Base-by-base conservation (phyloP, 805 yeast genomes). In the Lachancea sp. region DNA sequence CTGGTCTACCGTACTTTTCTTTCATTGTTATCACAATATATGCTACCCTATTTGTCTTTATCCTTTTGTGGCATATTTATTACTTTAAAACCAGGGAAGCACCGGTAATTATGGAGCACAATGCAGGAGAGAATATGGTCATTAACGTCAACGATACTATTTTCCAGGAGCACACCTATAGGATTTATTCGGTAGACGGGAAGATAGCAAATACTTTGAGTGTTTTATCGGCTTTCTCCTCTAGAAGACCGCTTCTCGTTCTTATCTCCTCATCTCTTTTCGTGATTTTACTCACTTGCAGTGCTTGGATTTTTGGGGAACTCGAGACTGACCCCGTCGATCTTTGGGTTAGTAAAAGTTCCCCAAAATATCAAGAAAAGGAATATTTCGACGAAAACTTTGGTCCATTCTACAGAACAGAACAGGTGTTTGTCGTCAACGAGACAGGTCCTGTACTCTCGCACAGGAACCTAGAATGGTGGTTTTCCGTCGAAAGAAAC, bases 331-430 rank as follows among this genome's bases (percentile, higher is more conserved):
- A 84, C 49, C 97, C 98, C 0, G 75, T 83, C 3, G 77, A 80
- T 46, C 65, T 90, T 22, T 90, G 98, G 98, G 97, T 92, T 0
- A 81, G 92, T 49, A 79, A 89, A 2, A 55, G 66, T 16, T 83
- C 92, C 8, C 77, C 75, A 3, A 87, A 88, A 9, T 80, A 70
- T 40, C 64, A 72, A 30, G 81, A 90, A 52, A 79, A 80, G 52
- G 65, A 69, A 40, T 78, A 68, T 50, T 90, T 78, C 56, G 96
- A 92, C 57, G 71, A 72, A 16, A 75, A 78, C 45, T 90, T 90
- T 61, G 96, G 97, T 1, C 95, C 94, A 28, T 90, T 92, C 67
- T 92, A 83, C 64, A 71, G 97, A 51, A 77, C 86, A 4, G 90
- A 87, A 53, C 97, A 90, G 61, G 64, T 86, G 0, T 84, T 85